These are phyloP conservation scores for Ceratobasidium sp. DNA, from an alignment of 1,284 basidiomycete species.

Conservation along the genomic window DNA sequence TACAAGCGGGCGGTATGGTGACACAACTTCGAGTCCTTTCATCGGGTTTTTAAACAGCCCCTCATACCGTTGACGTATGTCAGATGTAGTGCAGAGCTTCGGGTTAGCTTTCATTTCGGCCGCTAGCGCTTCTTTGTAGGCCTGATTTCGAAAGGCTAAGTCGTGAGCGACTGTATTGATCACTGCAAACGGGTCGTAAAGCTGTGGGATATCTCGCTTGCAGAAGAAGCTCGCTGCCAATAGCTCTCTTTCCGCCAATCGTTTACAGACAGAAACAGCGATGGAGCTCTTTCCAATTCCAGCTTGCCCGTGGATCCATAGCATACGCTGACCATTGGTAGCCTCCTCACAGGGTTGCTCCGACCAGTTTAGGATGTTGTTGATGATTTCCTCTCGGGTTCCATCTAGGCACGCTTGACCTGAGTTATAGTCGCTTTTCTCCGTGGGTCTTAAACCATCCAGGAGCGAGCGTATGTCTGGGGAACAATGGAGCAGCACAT, in stretches of 20 bases:
- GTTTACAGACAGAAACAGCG: background rate
- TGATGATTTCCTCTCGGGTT: background rate
- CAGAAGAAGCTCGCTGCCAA: conserved; percentile 18
- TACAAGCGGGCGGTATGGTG: background rate
- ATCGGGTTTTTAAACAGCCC: background rate
- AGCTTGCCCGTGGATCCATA: conserved; percentile 22
- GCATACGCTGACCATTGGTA: background rate
- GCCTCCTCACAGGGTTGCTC: background rate
- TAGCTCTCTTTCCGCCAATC: background rate
- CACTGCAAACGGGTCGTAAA: background rate
- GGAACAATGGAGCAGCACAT: no score
- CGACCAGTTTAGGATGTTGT: background rate
- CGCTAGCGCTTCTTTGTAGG: background rate
- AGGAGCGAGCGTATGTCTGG: no score
- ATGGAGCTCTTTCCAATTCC: conserved; percentile 21
- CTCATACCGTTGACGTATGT: background rate
- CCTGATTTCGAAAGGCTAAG: background rate
- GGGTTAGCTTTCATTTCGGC: background rate
- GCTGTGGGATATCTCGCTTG: conserved; percentile 15
- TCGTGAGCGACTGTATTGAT: background rate
- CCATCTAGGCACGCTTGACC: background rate
- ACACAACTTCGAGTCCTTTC: background rate
- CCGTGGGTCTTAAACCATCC: background rate
- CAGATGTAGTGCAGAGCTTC: background rate
- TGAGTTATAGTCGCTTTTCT: background rate